Evolutionary conservation across 805 yeast genomes (phyloP).

Genomic region (Wickerhamomyces bovis): DNA sequence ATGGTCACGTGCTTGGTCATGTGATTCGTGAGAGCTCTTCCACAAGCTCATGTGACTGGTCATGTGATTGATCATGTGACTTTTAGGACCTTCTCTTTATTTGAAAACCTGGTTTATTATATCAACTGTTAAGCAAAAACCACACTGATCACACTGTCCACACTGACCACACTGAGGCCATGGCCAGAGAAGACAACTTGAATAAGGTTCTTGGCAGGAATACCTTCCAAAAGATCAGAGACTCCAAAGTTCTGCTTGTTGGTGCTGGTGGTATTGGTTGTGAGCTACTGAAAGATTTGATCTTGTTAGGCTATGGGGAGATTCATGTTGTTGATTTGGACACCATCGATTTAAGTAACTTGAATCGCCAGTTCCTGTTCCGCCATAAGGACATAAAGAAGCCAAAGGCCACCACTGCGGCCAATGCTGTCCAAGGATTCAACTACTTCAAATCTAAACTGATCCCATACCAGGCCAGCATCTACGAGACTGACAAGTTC

Average conservation of each 20-base stretch:
- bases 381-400: constrained; percentile 85
- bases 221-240: constrained; percentile 8
- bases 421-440: constrained; percentile 71
- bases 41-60: neutral
- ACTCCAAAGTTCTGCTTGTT: constrained; percentile 64
- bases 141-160: too few species aligned
- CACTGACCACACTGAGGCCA: too few species aligned
- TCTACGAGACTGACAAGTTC: constrained; percentile 69
- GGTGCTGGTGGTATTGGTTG: constrained; percentile 99
- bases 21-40: too few species aligned
- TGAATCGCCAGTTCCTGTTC: constrained; percentile 90
- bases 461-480: constrained; percentile 79
- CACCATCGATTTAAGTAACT: constrained; percentile 86
- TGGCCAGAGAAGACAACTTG: constrained; percentile 15
- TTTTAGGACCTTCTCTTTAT: too few species aligned
- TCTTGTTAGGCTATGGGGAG: constrained; percentile 76
- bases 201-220: constrained; percentile 14
- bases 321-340: constrained; percentile 92
- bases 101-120: too few species aligned
- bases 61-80: too few species aligned
- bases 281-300: constrained; percentile 76
- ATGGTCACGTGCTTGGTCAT: constrained; percentile 2
- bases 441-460: constrained; percentile 55
- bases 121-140: too few species aligned
- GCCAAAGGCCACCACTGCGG: constrained; percentile 82